Conservation (phyloP, 805 yeast species). For the Phaffomyces thermotolerans region DNA sequence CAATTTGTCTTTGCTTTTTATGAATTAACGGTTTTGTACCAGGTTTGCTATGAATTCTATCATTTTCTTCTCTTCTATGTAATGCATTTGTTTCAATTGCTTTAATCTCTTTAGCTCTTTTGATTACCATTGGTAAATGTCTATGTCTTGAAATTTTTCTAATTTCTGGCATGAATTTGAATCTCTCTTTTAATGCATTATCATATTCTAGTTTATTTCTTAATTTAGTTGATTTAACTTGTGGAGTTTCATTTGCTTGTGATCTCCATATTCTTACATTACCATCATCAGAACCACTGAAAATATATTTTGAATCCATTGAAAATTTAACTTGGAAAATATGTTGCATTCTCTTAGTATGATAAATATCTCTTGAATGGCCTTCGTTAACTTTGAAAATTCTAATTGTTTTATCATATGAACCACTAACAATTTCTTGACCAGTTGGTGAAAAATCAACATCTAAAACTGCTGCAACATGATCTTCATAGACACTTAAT, state of each 20-base stretch:
- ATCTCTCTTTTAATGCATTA: constrained; percentile 84
- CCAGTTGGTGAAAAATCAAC: constrained; percentile 97
- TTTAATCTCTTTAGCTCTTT: constrained; percentile 86
- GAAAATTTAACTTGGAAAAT: constrained; percentile 78
- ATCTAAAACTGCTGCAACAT: constrained; percentile 91
- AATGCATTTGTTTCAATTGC: constrained; percentile 61
- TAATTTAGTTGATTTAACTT: constrained; percentile 72
- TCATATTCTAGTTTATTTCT: constrained; percentile 84
- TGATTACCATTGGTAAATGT: constrained; percentile 80
- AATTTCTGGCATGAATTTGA: constrained; percentile 94
- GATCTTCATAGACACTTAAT: constrained; percentile 84
- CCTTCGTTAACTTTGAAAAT: constrained; percentile 72
- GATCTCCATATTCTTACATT: constrained; percentile 93
- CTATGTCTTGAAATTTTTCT: constrained; percentile 85
- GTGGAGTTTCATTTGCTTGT: constrained; percentile 75
- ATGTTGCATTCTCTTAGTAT: constrained; percentile 96
- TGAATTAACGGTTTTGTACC: constrained; percentile 50
- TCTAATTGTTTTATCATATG: constrained; percentile 89
- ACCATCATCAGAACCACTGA: constrained; percentile 94
- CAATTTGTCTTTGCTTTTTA: constrained; percentile 83
- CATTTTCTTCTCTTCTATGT: constrained; percentile 77
- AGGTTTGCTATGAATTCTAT: constrained; percentile 67
- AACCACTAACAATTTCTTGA: constrained; percentile 89
- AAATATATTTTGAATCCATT: constrained; percentile 81
- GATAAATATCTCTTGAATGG: constrained; percentile 91